These are phyloP conservation scores for Artemisia annua DNA, from an alignment of 129 eudicot species.

Conservation along the genomic window DNA sequence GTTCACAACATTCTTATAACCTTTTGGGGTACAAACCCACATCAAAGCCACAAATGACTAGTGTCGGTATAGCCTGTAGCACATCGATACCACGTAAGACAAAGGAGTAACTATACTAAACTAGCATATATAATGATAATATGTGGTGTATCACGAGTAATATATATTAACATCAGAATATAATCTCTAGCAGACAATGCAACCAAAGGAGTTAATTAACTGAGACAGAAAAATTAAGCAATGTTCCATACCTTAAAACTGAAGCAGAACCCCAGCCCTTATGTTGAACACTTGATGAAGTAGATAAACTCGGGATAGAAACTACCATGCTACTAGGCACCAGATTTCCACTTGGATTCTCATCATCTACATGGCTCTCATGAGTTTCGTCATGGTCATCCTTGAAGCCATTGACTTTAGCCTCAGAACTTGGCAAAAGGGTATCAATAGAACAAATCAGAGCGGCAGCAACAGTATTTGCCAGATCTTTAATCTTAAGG, in stretches of 20 bases:
- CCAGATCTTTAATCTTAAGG: slow-evolving; percentile 89
- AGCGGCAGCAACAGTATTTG: slow-evolving; percentile 84
- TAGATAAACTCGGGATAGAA: slow-evolving; percentile 37
- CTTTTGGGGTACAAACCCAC: neutral
- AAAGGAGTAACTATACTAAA: neutral
- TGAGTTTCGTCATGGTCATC: slow-evolving; percentile 32
- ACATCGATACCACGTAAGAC: neutral
- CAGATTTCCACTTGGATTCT: slow-evolving; percentile 28
- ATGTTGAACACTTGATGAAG: slow-evolving; percentile 39
- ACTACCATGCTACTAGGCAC: slow-evolving; percentile 38
- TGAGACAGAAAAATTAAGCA: neutral
- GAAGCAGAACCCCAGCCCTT: slow-evolving; percentile 36
- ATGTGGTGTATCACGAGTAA: neutral
- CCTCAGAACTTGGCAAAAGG: slow-evolving; percentile 49
- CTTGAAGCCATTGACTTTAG: slow-evolving; percentile 54
- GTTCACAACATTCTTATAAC: too few species aligned
- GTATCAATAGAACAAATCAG: slow-evolving; percentile 62
- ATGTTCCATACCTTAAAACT: slow-evolving; percentile 52
- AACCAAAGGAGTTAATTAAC: slow-evolving; percentile 4
- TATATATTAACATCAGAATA: slow-evolving; percentile 2
- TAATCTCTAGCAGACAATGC: slow-evolving; percentile 13
- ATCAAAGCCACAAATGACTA: slow-evolving; percentile 5
- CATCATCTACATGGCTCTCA: slow-evolving; percentile 37
- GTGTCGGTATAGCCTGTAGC: neutral
- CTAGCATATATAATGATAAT: slow-evolving; percentile 11